Evolutionary conservation across 352 stramenopile species (phyloP).

Genomic region (Globisporangium acanthophoron): DNA sequence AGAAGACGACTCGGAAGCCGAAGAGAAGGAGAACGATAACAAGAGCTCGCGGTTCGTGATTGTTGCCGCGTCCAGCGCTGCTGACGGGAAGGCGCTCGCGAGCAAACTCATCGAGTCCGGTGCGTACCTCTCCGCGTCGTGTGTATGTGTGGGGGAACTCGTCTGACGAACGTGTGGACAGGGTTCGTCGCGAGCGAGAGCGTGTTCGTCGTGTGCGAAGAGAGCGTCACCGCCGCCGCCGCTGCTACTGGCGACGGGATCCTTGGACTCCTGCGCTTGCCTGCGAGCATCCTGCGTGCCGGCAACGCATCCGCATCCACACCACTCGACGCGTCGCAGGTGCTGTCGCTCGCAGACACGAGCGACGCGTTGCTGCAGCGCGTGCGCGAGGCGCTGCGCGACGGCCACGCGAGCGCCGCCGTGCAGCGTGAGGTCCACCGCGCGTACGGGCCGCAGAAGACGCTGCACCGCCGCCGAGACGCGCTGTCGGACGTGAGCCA

Average conservation of each 20-base stretch:
- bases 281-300: too few relatives aligned
- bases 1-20: background rate
- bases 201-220: constrained; percentile 30
- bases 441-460: constrained; percentile 38
- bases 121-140: background rate
- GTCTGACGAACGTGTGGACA: constrained; percentile 1
- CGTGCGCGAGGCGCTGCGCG: constrained; percentile 41
- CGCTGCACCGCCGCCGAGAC: constrained; percentile 29
- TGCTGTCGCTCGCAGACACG: constrained; percentile 46
- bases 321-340: background rate
- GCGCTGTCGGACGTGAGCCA: constrained; percentile 37
- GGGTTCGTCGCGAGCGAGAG: constrained; percentile 14
- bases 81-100: constrained; percentile 7
- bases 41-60: constrained; percentile 16
- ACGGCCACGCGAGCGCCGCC: constrained; percentile 9
- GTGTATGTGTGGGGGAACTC: too few relatives aligned
- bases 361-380: constrained; percentile 46
- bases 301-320: background rate
- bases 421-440: constrained; percentile 43
- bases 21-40: background rate
- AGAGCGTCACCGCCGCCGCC: constrained; percentile 19
- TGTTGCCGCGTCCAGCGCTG: constrained; percentile 17
- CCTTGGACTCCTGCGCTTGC: background rate
- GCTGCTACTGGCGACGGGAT: background rate
- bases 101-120: constrained; percentile 20